Base-by-base conservation (phyloP, 2,329 filamentous ascomycete genomes). In the Diaporthe citri region DNA sequence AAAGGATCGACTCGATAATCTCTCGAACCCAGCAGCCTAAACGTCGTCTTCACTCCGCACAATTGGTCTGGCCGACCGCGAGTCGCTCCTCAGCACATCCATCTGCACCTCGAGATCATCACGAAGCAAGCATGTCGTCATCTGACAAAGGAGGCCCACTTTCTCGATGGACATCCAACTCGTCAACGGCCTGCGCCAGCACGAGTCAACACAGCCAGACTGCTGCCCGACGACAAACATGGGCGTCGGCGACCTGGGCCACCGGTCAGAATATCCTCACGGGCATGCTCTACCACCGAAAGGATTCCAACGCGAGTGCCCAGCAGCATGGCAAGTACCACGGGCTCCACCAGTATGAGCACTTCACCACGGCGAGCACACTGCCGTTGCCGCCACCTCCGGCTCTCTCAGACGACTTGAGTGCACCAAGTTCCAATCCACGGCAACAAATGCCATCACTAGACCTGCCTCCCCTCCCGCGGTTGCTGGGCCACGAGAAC, bases 211-310 rank as follows among this genome's bases (percentile, higher is more conserved):
- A 66, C 57, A 64, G 25, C 56, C 75, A 75, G n/a, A 70, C 6
- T n/a, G 56, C 57, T 28, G 60, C 36, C 12, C 75, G 69, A 8
- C 60, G 73, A 59, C 75, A 76, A 51, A 74, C 75, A 70, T 76
- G 75, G 75, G 75, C 75, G 3, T 72, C 75, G 10, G 73, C 73
- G 6, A 76, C 75, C 15, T 76, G 72, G 75, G 62, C 72, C 17
- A 75, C 75, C 4, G 75, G 75, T 28, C 75, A 76, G 62, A 74
- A 71, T 15, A 69, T 76, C 34, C 62, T 76, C 52, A 75, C 75
- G 12, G 73, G 75, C 15, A 75, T 76, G 41, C 55, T 76, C 22
- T 74, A 60, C 22, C 66, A 74, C 46, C 69, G 66, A 46, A 76
- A 41, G 56, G 74, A 76, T 22, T 71, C 71, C 60, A 69, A 52